These are phyloP conservation scores for Aspergillus fischeri DNA, from an alignment of 2,329 filamentous ascomycete genomes.

Conservation along the genomic window DNA sequence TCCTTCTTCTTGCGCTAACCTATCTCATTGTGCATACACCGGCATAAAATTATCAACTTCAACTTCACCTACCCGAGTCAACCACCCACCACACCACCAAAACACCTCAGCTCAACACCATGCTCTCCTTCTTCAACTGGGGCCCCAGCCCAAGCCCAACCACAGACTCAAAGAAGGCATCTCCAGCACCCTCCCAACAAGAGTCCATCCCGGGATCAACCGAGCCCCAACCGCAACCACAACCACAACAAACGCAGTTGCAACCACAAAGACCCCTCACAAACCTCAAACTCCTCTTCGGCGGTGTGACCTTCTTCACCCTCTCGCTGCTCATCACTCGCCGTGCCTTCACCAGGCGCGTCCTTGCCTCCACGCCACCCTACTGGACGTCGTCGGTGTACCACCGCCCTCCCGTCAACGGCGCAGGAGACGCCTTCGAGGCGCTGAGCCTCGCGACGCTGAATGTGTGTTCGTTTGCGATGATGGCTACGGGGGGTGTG, in stretches of 20 bases:
- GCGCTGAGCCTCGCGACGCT: constrained; percentile 83
- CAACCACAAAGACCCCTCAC: constrained; percentile 15
- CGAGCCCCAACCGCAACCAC: constrained; percentile 4
- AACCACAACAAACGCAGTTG: constrained; percentile 2
- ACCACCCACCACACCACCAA: not conserved
- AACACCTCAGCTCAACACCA: constrained; percentile 7
- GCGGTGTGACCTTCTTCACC: constrained; percentile 70
- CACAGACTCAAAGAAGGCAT: not conserved
- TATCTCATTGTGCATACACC: not conserved
- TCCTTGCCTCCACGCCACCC: constrained; percentile 58
- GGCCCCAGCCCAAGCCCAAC: not conserved
- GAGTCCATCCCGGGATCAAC: not conserved
- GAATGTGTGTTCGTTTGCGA: constrained; percentile 71
- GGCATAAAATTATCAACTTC: not conserved
- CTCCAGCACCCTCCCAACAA: constrained; percentile 9
- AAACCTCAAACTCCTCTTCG: constrained; percentile 57
- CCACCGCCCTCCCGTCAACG: constrained; percentile 50
- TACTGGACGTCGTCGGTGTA: constrained; percentile 59
- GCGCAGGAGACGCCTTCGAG: constrained; percentile 70
- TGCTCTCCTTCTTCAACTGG: constrained; percentile 22
- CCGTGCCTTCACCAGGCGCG: constrained; percentile 64
- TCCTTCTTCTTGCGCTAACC: not conserved
- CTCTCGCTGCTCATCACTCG: constrained; percentile 68
- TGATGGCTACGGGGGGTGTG: constrained; percentile 69
- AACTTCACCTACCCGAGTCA: not conserved